Conservation (phyloP, 2,329 filamentous ascomycete species). For the Lachnellula willkommii region DNA sequence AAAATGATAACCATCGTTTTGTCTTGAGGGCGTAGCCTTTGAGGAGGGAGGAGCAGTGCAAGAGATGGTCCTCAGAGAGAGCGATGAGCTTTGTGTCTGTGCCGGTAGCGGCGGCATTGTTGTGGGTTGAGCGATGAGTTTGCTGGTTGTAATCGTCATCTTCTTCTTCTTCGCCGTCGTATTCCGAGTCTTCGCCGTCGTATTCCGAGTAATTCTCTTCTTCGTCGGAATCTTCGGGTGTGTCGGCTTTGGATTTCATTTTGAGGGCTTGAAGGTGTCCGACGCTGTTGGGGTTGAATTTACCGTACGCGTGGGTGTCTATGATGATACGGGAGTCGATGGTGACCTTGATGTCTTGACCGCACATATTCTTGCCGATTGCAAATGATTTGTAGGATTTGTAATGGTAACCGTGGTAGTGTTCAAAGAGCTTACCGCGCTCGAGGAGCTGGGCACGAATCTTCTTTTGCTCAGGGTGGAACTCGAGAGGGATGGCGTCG, state of each 20-base stretch:
- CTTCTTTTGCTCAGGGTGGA: conserved; percentile 37
- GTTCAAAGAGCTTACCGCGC: conserved; percentile 42
- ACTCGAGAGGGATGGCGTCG: conserved; percentile 40
- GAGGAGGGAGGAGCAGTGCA: conserved; percentile 38
- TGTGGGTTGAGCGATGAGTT: not conserved
- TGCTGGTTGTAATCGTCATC: not conserved
- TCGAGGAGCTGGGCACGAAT: conserved; percentile 34
- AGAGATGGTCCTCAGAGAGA: conserved; percentile 37
- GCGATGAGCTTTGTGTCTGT: conserved; percentile 22
- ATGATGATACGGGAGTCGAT: conserved; percentile 22
- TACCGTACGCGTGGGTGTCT: conserved; percentile 17
- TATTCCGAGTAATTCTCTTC: not conserved
- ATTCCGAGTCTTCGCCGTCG: not conserved
- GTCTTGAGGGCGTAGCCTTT: conserved; percentile 45
- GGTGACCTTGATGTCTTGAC: conserved; percentile 16
- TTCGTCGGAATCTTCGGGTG: not conserved
- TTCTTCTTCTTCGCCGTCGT: not conserved
- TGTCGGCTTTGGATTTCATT: conserved; percentile 10
- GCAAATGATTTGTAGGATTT: conserved; percentile 37
- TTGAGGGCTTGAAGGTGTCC: conserved; percentile 12
- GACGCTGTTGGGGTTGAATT: conserved; percentile 26
- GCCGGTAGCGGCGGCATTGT: conserved; percentile 1
- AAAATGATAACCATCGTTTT: conserved; percentile 46
- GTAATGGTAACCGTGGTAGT: conserved; percentile 43
- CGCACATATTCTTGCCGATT: conserved; percentile 17